Evolutionary conservation across 2,329 filamentous ascomycete genomes (phyloP), one percentile per base, ranked within the genome.

Genomic region (Fusarium sp.): DNA sequence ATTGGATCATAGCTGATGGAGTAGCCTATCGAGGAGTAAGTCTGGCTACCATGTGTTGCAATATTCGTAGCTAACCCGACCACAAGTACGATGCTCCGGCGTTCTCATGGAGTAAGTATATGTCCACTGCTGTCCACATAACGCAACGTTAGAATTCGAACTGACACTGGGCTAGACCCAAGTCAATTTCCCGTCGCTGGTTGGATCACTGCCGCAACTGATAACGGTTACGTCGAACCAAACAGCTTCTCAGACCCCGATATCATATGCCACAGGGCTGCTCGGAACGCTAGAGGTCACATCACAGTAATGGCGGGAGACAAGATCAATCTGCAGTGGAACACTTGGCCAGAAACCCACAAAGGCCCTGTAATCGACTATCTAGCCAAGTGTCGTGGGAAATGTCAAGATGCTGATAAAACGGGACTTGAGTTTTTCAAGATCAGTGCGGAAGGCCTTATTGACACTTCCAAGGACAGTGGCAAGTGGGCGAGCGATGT

Each of bases 301-400:
- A 81, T 80, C 20, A 74, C 73, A 2, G 78, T 83, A 9, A 54
- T 75, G 3, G 81, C 82, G 28, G 82, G 82, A 10, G 77, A 78
- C 64, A 77, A 74, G 59, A 74, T 84, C 51, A 78, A 70, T 31
- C 72, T 83, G 53, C 74, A 79, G 49, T 84, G 82, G 82, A 77
- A 70, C 28, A 71, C 67, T 2, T 84, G 82, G 83, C 80, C 82
- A 37, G 77, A 77, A 1, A 77, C 74, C 8, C 83, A 85, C 74
- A 68, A 80, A 34, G 81, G 85, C 0, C 88, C 89, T 10, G 84
- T 91, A 71, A 83, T 91, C 66, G 85, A 85, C 76, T 91, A 91
- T 80, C 79, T 91, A 16, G 89, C 89, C 57, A 83, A 83, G 71
- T 89, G 86, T 78, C 80, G 82, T 34, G 86, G 84, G 23, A 83